phyloP scores from a whole-genome alignment of 1,139 yeast genomes.

The Taiozyma sp. region DNA sequence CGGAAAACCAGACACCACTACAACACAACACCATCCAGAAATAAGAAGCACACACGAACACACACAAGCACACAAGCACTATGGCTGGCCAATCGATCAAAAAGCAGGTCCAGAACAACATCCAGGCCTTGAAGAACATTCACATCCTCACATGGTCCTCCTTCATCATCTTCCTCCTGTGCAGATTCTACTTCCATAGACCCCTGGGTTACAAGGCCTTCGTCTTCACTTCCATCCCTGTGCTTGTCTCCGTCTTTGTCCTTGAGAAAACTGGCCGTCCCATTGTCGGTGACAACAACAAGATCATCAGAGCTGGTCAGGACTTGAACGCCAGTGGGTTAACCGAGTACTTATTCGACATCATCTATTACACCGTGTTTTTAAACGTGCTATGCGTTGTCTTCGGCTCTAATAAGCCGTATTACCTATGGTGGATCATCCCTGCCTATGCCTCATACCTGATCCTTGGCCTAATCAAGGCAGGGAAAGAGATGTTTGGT shows the following conservation, averaged over 20 bases:
- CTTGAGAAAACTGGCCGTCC: conserved; percentile 72
- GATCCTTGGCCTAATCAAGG: conserved; percentile 34
- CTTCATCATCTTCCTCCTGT: conserved; percentile 37
- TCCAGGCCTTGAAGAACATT: conserved; percentile 47
- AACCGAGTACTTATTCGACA: conserved; percentile 74
- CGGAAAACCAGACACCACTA: too few species aligned
- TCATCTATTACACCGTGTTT: conserved; percentile 65
- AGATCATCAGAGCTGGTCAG: conserved; percentile 52
- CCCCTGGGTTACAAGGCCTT: conserved; percentile 51
- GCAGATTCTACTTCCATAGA: conserved; percentile 42
- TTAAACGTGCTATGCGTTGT: conserved; percentile 52
- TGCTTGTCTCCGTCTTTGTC: conserved; percentile 47
- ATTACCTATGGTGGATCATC: conserved; percentile 63
- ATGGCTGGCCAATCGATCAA: conserved; percentile 69
- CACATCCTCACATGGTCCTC: conserved; percentile 44
- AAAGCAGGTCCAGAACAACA: conserved; percentile 61
- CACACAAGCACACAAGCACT: not conserved
- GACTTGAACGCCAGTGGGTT: conserved; percentile 65
- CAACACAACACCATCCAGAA: too few species aligned
- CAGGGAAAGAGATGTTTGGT: conserved; percentile 27
- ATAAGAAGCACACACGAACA: not conserved
- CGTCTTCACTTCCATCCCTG: conserved; percentile 55
- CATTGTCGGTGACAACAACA: conserved; percentile 34
- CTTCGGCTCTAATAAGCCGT: conserved; percentile 55
- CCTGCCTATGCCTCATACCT: conserved; percentile 58